These are phyloP conservation scores for Hygrophila difformis DNA, from an alignment of 257 asterid genomes.

Conservation along the genomic window DNA sequence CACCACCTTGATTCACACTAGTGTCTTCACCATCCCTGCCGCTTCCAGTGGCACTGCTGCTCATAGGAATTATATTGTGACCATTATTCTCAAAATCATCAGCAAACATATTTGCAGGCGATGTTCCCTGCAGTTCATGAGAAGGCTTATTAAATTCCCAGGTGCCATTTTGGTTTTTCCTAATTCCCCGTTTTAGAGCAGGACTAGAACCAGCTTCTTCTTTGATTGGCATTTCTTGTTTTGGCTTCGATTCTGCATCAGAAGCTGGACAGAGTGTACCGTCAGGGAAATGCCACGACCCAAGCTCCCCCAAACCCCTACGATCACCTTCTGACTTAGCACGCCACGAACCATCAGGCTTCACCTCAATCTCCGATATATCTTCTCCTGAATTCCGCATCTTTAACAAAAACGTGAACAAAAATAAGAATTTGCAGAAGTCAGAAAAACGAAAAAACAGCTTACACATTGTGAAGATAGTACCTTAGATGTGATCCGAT, in stretches of 20 bases:
- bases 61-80: conserved; percentile 54
- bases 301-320: conserved; percentile 70
- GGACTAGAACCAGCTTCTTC: conserved; percentile 71
- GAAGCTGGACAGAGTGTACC: conserved; percentile 44
- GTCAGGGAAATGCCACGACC: conserved; percentile 89
- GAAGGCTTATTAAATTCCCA: conserved; percentile 76
- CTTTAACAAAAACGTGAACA: too few species aligned
- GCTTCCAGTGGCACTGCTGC: conserved; percentile 86
- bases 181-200: conserved; percentile 62
- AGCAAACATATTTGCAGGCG: conserved; percentile 34
- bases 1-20: conserved; percentile 84
- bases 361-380: conserved; percentile 86
- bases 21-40: conserved; percentile 80
- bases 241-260: conserved; percentile 60
- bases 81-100: conserved; percentile 32
- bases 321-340: conserved; percentile 64
- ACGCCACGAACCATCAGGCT: conserved; percentile 99
- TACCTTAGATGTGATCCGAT: conserved; percentile 73
- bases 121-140: conserved; percentile 35
- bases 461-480: conserved; percentile 2
- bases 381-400: conserved; percentile 76
- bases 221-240: conserved; percentile 52
- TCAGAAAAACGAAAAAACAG: conserved; percentile 14
- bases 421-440: too few species aligned
- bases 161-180: conserved; percentile 52